Evolutionary conservation across 305 asterid genomes (phyloP), one percentile per base, ranked within the genome.

Genomic region (Withania somnifera): DNA sequence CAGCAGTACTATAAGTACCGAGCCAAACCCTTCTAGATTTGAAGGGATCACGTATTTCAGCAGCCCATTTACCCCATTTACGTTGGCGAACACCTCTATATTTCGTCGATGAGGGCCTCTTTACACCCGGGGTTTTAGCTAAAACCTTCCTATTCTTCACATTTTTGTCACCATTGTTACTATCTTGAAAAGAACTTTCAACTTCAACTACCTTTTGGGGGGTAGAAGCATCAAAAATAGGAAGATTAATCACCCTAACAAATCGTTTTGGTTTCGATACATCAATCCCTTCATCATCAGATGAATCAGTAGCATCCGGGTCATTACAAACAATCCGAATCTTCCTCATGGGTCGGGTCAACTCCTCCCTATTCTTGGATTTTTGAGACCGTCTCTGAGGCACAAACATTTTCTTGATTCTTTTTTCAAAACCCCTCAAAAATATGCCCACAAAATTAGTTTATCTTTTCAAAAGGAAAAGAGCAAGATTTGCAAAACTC

Each of bases 11-110:
- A 50, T 83, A 95, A 1, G 99, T 95, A 0, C 99, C 99, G 84
- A 95, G 66, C 99, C 99, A 95, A 38, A 93, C 87, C 89, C 99
- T 81, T 60, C 87, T 95, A 0, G 87, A 89, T 79, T 77, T 84
- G 36, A 91, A 84, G 0, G 99, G 99, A 30, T 95, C 97, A 0
- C 99, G 94, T 6, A 95, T 95, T 68, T 95, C 99, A 0, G 99
- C 99, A 0, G 99, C 98, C 98, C 98, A 95, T 87, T 91, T 93
- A 13, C 98, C 99, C 99, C 98, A 95, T 86, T 93, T 93, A 2
- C 99, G 85, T 78, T 86, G 92, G 0, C 98, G 89, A 10, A 95
- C 98, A 7, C 99, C 99, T 66, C 90, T 82, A 81, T 82, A 87
- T 67, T 88, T 93, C 58, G 84, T 84, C 0, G 83, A n/a, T 15